Base-by-base conservation (phyloP, 371 early-diverging fungal genomes). In the Cokeromyces recurvatus region DNA sequence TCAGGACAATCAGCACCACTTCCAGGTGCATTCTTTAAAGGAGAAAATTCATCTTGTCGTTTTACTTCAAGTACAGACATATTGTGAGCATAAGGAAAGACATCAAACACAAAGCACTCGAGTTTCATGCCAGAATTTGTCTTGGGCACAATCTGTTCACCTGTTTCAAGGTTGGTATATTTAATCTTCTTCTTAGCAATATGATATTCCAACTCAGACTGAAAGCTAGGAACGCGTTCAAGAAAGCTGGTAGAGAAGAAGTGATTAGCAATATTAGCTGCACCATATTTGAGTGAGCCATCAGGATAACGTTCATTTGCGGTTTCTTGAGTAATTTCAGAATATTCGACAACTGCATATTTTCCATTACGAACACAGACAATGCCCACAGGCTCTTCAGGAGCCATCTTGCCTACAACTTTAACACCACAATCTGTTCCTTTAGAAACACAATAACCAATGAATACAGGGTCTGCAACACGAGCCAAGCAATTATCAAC, bases 201-300 rank as follows among this genome's bases (percentile, higher is more conserved):
- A 69, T 97, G 97, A 77, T 93, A 93, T 68, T 90, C 90, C 15
- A 97, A 81, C 50, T 81, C 64, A 34, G 67, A 62, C 53, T 94
- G 92, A 59, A 94, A 80, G n/a, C 76, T 74, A 46, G 87, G 86
- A 39, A 92, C 82, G 40, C 84, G 77, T 52, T 87, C 70, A 62
- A 97, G 74, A 63, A 96, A 96, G 42, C 79, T 94, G 23, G 85
- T 72, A 29, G 95, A 88, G 81, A 94, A 97, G 65, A 92, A 95
- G 71, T 97, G 98, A 80, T 95, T 97, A 71, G 89, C 94, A 74
- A 97, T 95, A 77, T 97, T 97, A 43, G 89, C 98, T 5, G 95
- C 95, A 27, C 84, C 84, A 77, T 86, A 94, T 1, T 74, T 64
- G 32, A 97, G 80, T 35, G 79, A 72, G 2, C 81, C 83, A 51